A percentile compares a stretch with the other conserved stretches of the same genome.
phyloP scores from a whole-genome alignment of 2,329 filamentous ascomycete species.

The Fusarium dimerum region DNA sequence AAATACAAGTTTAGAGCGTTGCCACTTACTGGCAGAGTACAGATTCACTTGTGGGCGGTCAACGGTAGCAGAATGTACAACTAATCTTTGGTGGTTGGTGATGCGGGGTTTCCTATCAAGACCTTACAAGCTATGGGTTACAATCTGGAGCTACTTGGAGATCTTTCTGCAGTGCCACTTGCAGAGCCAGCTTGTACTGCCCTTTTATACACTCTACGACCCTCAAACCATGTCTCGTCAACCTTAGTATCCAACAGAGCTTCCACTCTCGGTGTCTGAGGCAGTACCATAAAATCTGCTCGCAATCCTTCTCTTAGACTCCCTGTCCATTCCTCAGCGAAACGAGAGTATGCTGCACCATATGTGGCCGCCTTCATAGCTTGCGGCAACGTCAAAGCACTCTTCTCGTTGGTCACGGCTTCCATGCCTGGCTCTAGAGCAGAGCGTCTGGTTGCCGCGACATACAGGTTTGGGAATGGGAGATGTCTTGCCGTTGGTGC shows the following conservation, averaged over 20 bases:
- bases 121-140: neutral
- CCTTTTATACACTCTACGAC: neutral
- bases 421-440: slow-evolving; percentile 48
- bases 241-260: slow-evolving; percentile 9
- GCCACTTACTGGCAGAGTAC: neutral
- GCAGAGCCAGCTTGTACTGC: neutral
- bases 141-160: neutral
- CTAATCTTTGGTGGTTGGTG: neutral
- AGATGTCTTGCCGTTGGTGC: slow-evolving; percentile 59
- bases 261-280: neutral
- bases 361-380: slow-evolving; percentile 54
- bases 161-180: neutral
- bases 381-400: slow-evolving; percentile 53
- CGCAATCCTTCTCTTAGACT: slow-evolving; percentile 51
- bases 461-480: slow-evolving; percentile 58
- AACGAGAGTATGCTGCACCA: slow-evolving; percentile 60
- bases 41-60: neutral
- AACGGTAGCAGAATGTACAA: neutral
- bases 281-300: slow-evolving; percentile 55
- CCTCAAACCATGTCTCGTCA: slow-evolving; percentile 17
- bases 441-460: slow-evolving; percentile 58
- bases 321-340: slow-evolving; percentile 56
- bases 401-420: slow-evolving; percentile 52
- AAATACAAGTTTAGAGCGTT: neutral
- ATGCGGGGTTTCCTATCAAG: neutral